These are phyloP conservation scores for Pythium phragmiticola DNA, from an alignment of 352 stramenopile genomes.

Conservation along the genomic window DNA sequence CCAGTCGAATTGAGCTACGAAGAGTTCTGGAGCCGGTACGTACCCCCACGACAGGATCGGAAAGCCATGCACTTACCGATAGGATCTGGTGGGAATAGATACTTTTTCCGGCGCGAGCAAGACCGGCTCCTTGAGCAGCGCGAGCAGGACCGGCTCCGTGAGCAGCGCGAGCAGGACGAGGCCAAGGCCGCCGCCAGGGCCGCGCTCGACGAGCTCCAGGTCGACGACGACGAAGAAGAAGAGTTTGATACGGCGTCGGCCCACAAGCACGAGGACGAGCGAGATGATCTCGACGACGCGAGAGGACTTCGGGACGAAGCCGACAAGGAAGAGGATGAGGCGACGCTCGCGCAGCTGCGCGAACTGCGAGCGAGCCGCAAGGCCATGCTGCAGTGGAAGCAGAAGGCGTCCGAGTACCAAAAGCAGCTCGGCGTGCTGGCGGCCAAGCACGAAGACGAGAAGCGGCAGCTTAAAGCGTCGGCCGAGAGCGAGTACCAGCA, in stretches of 20 bases:
- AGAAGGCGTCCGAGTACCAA: slow-evolving; percentile 68
- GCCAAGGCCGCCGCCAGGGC: slow-evolving; percentile 22
- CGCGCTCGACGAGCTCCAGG: slow-evolving; percentile 31
- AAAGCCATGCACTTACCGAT: background rate
- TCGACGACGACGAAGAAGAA: slow-evolving; percentile 41
- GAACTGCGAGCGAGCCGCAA: slow-evolving; percentile 40
- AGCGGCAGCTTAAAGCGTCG: slow-evolving; percentile 39
- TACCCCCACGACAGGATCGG: background rate
- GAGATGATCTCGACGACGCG: slow-evolving; percentile 27
- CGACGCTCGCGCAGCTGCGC: slow-evolving; percentile 37
- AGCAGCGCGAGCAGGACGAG: slow-evolving; percentile 39
- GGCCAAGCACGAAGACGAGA: slow-evolving; percentile 48
- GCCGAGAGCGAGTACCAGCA: slow-evolving; percentile 61
- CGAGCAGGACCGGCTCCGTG: slow-evolving; percentile 38
- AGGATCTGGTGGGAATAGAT: slow-evolving; percentile 23
- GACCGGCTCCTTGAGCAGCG: slow-evolving; percentile 37
- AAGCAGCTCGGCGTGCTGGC: slow-evolving; percentile 44
- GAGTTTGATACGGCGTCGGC: slow-evolving; percentile 31
- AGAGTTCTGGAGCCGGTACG: slow-evolving; percentile 81
- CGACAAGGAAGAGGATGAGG: slow-evolving; percentile 36
- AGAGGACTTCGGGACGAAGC: slow-evolving; percentile 22
- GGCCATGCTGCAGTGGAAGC: slow-evolving; percentile 60
- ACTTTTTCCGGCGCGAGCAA: slow-evolving; percentile 73
- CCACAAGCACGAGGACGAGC: slow-evolving; percentile 1
- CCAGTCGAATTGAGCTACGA: slow-evolving; percentile 74